Evolutionary conservation across 495 filamentous ascomycete genomes (phyloP).

Genomic region (Annulohypoxylon moriforme): DNA sequence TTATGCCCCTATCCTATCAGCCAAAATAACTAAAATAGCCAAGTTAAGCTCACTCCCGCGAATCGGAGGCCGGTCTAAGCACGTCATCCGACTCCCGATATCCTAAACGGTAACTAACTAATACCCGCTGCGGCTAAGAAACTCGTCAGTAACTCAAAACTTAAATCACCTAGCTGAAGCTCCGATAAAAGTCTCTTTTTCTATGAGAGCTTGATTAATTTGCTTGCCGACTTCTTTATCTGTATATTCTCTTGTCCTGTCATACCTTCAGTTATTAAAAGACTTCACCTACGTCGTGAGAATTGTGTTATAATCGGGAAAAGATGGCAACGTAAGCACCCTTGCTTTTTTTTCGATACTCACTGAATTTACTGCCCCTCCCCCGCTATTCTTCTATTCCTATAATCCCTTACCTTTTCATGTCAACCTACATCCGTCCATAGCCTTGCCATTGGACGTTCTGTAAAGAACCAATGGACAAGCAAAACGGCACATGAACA

Average conservation of each 20-base stretch:
- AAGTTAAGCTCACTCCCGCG: slow-evolving; percentile 25
- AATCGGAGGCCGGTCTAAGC: slow-evolving; percentile 37
- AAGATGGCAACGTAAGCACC: slow-evolving; percentile 37
- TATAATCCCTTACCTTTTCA: neutral
- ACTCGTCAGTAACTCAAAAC: slow-evolving; percentile 16
- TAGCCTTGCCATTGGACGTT: neutral
- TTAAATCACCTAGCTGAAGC: slow-evolving; percentile 2
- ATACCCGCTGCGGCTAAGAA: slow-evolving; percentile 36
- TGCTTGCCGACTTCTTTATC: neutral
- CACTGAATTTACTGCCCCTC: slow-evolving; percentile 23
- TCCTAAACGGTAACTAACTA: slow-evolving; percentile 36
- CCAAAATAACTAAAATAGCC: neutral
- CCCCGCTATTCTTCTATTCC: slow-evolving; percentile 37
- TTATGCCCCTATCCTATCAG: neutral
- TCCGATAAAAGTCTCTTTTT: slow-evolving; percentile 7
- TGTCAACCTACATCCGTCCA: neutral
- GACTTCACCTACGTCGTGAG: neutral
- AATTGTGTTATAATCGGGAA: slow-evolving; percentile 7
- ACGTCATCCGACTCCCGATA: slow-evolving; percentile 44
- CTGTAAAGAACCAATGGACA: neutral
- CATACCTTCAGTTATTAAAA: neutral
- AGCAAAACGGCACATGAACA: neutral
- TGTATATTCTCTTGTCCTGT: neutral
- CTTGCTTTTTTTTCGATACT: slow-evolving; percentile 2
- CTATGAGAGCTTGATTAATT: slow-evolving; percentile 16